Percentiles rank a stretch among this genome's conserved stretches.
These are phyloP conservation scores for Saksenaea oblongispora DNA, from an alignment of 371 early-diverging fungal species.

Conservation along the genomic window DNA sequence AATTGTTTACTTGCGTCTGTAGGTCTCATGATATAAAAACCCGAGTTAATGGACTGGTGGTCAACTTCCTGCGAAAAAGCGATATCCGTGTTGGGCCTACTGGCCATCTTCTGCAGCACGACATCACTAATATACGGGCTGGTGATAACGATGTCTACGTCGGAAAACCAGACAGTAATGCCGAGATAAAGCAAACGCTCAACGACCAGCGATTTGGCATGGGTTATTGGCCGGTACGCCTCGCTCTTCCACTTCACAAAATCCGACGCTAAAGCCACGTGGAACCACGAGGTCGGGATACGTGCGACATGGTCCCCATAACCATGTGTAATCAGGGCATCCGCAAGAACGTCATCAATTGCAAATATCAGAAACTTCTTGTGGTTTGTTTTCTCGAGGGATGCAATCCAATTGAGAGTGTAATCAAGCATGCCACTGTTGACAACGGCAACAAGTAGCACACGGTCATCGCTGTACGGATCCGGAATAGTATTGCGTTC, in stretches of 20 bases:
- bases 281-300: conserved; percentile 38
- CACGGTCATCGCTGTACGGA: conserved; percentile 14
- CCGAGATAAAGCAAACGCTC: conserved; percentile 32
- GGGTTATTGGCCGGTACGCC: conserved; percentile 38
- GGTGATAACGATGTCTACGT: not conserved
- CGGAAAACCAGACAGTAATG: conserved; percentile 8
- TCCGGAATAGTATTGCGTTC: not conserved
- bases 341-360: conserved; percentile 31
- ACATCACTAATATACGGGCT: conserved; percentile 29
- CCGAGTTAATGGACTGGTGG: conserved; percentile 21
- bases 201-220: conserved; percentile 38
- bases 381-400: conserved; percentile 27
- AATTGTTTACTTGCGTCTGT: conserved; percentile 15
- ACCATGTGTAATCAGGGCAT: conserved; percentile 21
- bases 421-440: conserved; percentile 43
- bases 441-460: conserved; percentile 36
- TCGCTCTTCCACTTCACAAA: conserved; percentile 30
- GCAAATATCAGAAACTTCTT: conserved; percentile 39
- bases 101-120: conserved; percentile 15
- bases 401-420: conserved; percentile 42
- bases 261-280: conserved; percentile 22
- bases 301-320: conserved; percentile 28
- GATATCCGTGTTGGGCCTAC: conserved; percentile 19
- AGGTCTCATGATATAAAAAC: conserved; percentile 25
- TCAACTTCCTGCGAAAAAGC: conserved; percentile 25